A percentile compares a stretch with the other conserved stretches of the same genome.
Evolutionary conservation across 352 stramenopile genomes (phyloP).

Genomic region (Pythium myriotylum): DNA sequence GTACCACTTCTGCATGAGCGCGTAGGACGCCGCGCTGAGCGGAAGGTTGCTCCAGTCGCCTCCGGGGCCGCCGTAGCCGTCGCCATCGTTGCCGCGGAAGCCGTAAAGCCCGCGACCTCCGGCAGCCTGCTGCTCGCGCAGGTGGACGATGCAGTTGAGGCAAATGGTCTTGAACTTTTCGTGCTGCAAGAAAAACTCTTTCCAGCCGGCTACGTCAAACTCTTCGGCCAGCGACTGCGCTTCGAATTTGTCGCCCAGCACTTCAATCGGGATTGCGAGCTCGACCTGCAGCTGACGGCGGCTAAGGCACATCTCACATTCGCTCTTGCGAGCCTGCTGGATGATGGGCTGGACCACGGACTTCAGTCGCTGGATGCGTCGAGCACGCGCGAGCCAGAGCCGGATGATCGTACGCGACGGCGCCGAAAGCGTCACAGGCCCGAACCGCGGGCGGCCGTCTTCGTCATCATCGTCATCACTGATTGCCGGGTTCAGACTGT

Average conservation of each 20-base stretch:
- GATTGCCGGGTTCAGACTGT: conserved; percentile 93
- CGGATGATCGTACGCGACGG: conserved; percentile 92
- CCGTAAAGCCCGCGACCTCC: conserved; percentile 32
- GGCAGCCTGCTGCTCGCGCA: conserved; percentile 46
- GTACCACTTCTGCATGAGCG: conserved; percentile 93
- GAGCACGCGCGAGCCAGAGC: conserved; percentile 90
- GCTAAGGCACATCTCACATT: conserved; percentile 95
- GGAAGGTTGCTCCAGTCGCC: conserved; percentile 60
- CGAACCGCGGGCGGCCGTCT: conserved; percentile 74
- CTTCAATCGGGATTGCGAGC: conserved; percentile 90
- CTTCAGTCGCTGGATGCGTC: conserved; percentile 82
- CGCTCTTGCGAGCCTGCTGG: conserved; percentile 87
- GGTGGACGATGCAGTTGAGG: conserved; percentile 90
- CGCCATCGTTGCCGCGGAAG: conserved; percentile 4
- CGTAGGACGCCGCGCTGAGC: conserved; percentile 84
- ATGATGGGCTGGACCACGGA: conserved; percentile 92
- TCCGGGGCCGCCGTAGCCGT: conserved; percentile 32
- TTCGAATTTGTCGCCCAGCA: conserved; percentile 93
- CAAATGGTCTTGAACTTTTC: conserved; percentile 95
- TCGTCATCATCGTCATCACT: conserved; percentile 94
- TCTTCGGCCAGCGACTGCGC: conserved; percentile 85
- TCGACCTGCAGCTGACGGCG: conserved; percentile 95
- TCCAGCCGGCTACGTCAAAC: conserved; percentile 95
- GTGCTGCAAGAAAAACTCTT: conserved; percentile 94
- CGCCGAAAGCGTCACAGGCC: conserved; percentile 89